Conservation (phyloP, 768 basidiomycete genomes). For the Suillus alpinus region DNA sequence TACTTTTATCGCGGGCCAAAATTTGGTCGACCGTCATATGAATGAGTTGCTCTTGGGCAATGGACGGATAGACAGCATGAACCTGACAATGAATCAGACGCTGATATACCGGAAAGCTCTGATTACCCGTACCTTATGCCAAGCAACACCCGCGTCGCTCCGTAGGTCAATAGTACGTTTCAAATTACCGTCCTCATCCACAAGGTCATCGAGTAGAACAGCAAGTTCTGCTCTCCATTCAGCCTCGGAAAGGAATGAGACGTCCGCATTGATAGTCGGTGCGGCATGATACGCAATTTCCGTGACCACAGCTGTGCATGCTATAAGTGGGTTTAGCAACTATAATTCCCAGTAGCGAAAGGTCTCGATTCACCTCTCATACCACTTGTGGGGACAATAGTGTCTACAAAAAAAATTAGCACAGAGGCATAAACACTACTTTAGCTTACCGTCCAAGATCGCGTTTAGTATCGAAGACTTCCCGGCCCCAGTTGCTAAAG, state of each 20-base stretch:
- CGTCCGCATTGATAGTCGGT: conserved; percentile 54
- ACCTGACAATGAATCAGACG: conserved; percentile 35
- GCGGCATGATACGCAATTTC: conserved; percentile 57
- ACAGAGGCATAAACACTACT: conserved; percentile 1
- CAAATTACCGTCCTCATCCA: conserved; percentile 55
- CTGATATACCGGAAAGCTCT: neutral
- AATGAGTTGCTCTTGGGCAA: conserved; percentile 46
- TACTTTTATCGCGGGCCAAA: conserved; percentile 45
- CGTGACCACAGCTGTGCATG: conserved; percentile 66
- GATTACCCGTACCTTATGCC: conserved; percentile 46
- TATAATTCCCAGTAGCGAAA: neutral
- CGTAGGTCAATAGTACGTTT: conserved; percentile 53
- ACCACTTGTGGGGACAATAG: conserved; percentile 63
- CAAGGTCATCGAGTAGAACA: conserved; percentile 55
- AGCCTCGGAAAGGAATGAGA: conserved; percentile 51
- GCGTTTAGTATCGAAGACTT: conserved; percentile 64
- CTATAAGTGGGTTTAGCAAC: conserved; percentile 27
- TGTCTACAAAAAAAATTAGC: conserved; percentile 34
- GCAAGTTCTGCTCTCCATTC: conserved; percentile 60
- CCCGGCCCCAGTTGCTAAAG: conserved; percentile 56
- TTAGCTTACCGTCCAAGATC: conserved; percentile 48
- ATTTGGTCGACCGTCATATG: conserved; percentile 52
- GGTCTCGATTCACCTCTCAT: conserved; percentile 47
- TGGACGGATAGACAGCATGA: conserved; percentile 57
- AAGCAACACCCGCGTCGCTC: conserved; percentile 60